Base-by-base conservation (phyloP, 352 stramenopile genomes). In the Pythium volutum region DNA sequence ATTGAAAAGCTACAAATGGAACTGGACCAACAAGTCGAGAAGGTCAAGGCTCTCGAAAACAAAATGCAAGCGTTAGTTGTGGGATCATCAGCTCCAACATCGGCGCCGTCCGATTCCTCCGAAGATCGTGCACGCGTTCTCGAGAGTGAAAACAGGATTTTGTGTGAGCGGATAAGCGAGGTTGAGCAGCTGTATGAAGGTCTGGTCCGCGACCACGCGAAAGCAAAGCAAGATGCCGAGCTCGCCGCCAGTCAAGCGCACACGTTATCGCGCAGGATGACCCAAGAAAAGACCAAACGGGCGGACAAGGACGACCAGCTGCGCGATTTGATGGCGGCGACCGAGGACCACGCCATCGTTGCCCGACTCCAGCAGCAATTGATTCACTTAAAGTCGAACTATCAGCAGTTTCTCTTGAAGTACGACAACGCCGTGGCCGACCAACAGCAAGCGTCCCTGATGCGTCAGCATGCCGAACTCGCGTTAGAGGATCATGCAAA, bases 301-400 rank as follows among this genome's bases (percentile, higher is more conserved):
- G 70, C 88, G 3, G 70, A 89, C 29, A 64, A 91, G 25, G 74
- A 91, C 31, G 73, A 91, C 5, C 77, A 85, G 12, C 55, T 91
- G 8, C 69, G 71, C 6, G 79, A 97, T 33, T 65, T 96, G 15
- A 89, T 92, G 57, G 76, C 71, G 0, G 75, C 84, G 0, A 93
- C 75, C 3, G 92, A 97, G 62, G 93, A 98, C 65, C 88, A 97
- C 42, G 77, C 88, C 4, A 76, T 97, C 31, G 93, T 98, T 36
- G 93, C 87, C 1, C 72, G 83, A 53, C 70, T 98, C 14, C 93
- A 98, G 65, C 79, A 92, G 29, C 81, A 97, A 62, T 69, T 98
- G 16, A 79, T 94, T 62, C 76, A 92, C n/a, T 84, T 96, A n/a
- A 96, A 91, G 58, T 42, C 70, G 4, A 87, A 75, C 15, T 95